These are phyloP conservation scores for Farysia itapuensis DNA, from an alignment of 1,284 basidiomycete species.

Conservation along the genomic window DNA sequence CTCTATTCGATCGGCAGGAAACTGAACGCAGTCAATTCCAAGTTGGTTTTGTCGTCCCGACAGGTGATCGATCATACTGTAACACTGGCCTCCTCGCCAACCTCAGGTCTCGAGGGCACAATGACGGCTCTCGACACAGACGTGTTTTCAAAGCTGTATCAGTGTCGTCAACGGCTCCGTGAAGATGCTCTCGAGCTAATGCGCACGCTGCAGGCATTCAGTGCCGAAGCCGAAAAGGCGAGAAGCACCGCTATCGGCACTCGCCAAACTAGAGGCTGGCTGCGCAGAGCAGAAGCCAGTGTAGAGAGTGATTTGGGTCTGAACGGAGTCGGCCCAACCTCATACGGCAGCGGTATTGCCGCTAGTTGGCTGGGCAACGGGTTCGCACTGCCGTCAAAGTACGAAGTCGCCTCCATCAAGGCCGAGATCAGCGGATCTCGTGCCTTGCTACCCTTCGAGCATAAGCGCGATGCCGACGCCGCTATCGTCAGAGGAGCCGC, in stretches of 20 bases:
- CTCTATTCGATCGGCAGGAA: conserved; percentile 61
- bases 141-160: conserved; percentile 39
- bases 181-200: conserved; percentile 48
- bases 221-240: conserved; percentile 28
- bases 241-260: conserved; percentile 24
- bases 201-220: conserved; percentile 24
- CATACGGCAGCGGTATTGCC: conserved; percentile 55
- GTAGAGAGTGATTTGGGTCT: conserved; percentile 39
- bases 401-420: conserved; percentile 35
- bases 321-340: conserved; percentile 33
- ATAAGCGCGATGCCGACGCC: conserved; percentile 32
- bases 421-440: conserved; percentile 19
- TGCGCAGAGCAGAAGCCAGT: conserved; percentile 25
- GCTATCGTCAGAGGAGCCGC: conserved; percentile 31
- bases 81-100: conserved; percentile 32
- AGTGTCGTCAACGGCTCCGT: conserved; percentile 48
- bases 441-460: conserved; percentile 37
- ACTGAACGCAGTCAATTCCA: conserved; percentile 62
- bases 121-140: conserved; percentile 38
- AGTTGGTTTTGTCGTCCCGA: conserved; percentile 62
- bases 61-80: conserved; percentile 57
- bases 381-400: conserved; percentile 54
- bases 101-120: conserved; percentile 28
- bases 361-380: conserved; percentile 60
- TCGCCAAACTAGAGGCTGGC: conserved; percentile 27